Percentiles rank a stretch among this genome's conserved stretches.
Conservation (phyloP, 2,329 filamentous ascomycete species). For the Aureobasidium uvarum region DNA sequence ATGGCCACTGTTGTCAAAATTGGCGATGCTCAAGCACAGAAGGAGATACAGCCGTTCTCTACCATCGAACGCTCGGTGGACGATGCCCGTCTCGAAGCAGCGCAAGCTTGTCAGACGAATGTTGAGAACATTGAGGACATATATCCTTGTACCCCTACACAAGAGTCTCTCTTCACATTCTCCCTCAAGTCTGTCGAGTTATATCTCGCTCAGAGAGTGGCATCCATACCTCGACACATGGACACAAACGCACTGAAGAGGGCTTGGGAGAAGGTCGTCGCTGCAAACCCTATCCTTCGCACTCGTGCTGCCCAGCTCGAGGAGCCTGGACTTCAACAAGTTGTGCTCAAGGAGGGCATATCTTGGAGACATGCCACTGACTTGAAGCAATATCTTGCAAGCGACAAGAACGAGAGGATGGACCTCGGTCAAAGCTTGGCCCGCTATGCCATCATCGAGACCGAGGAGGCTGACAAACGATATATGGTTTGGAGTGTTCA, state of each 20-base stretch:
- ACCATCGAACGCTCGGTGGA: constrained; percentile 31
- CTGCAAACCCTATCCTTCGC: constrained; percentile 40
- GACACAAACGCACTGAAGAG: constrained; percentile 37
- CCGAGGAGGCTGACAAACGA: constrained; percentile 6
- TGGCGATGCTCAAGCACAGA: constrained; percentile 34
- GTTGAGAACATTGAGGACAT: constrained; percentile 40
- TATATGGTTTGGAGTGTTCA: constrained; percentile 41
- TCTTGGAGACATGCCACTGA: constrained; percentile 36
- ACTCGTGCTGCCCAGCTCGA: constrained; percentile 34
- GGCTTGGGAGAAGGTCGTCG: constrained; percentile 41
- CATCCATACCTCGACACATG: constrained; percentile 36
- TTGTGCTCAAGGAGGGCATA: constrained; percentile 35
- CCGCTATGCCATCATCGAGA: constrained; percentile 40
- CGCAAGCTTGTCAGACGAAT: constrained; percentile 38
- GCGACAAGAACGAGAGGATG: constrained; percentile 40
- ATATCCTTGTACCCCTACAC: constrained; percentile 45
- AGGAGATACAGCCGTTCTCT: constrained; percentile 39
- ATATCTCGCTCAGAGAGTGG: constrained; percentile 43
- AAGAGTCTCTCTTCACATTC: constrained; percentile 44
- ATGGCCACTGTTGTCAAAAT: constrained; percentile 45
- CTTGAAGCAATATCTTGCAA: constrained; percentile 39
- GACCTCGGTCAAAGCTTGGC: constrained; percentile 43
- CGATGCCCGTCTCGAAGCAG: constrained; percentile 40
- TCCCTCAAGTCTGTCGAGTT: constrained; percentile 40
- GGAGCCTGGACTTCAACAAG: constrained; percentile 27